phyloP scores from a whole-genome alignment of 371 early-diverging fungal genomes.

The Blakeslea trispora region DNA sequence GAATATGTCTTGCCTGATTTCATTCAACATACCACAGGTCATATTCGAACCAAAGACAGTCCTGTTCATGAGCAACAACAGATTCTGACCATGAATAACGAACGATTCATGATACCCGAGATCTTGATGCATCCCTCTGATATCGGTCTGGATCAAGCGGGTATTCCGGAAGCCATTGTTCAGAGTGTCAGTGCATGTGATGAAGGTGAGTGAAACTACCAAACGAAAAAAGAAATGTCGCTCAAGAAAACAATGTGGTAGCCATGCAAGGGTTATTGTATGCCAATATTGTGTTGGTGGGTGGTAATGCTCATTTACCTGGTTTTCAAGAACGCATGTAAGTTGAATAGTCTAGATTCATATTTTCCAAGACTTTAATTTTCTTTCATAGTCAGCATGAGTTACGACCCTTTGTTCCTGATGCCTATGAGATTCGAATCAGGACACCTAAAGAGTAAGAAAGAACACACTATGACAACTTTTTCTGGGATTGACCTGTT shows the following conservation, averaged over 20 bases:
- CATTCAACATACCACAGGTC: conserved; percentile 59
- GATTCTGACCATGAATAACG: conserved; percentile 76
- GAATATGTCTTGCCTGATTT: conserved; percentile 87
- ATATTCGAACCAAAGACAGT: conserved; percentile 36
- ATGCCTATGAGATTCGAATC: conserved; percentile 65
- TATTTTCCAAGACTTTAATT: not conserved
- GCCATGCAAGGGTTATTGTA: conserved; percentile 71
- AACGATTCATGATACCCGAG: conserved; percentile 86
- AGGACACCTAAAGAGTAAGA: conserved; percentile 66
- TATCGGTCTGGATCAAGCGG: conserved; percentile 83
- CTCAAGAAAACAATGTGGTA: too few relatives aligned
- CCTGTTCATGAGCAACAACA: conserved; percentile 41
- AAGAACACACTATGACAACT: too few relatives aligned
- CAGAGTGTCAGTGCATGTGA: conserved; percentile 63
- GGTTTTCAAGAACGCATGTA: conserved; percentile 75
- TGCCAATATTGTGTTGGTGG: conserved; percentile 76
- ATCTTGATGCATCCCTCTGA: conserved; percentile 83
- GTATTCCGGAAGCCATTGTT: conserved; percentile 76
- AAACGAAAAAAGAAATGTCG: not conserved
- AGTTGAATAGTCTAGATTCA: conserved; percentile 13
- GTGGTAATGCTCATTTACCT: conserved; percentile 72
- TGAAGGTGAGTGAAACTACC: conserved; percentile 31
- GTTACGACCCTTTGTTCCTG: conserved; percentile 63
- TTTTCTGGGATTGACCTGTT: too few relatives aligned
- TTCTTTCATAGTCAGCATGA: conserved; percentile 59